These are phyloP conservation scores for Myxozyma udenii DNA, from an alignment of 805 yeast species.

Conservation along the genomic window DNA sequence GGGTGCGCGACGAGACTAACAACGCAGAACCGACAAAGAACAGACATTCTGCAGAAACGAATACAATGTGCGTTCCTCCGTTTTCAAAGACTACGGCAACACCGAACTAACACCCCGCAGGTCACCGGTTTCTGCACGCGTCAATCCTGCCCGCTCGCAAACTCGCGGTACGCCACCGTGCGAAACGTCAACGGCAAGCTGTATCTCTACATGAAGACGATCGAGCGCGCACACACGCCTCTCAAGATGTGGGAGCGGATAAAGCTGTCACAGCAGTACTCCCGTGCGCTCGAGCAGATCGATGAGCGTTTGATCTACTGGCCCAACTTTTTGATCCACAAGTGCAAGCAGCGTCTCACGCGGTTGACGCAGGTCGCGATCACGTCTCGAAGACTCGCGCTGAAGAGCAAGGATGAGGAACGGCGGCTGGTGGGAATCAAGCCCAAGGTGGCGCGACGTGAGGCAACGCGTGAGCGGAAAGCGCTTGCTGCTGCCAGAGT, in stretches of 20 bases:
- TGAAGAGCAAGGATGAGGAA: constrained; percentile 70
- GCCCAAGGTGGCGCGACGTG: constrained; percentile 93
- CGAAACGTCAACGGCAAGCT: constrained; percentile 74
- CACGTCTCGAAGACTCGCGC: constrained; percentile 87
- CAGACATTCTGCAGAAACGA: constrained; percentile 95
- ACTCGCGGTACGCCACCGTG: constrained; percentile 85
- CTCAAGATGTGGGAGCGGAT: constrained; percentile 93
- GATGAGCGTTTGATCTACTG: constrained; percentile 86
- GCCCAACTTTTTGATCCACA: constrained; percentile 87
- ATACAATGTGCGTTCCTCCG: constrained; percentile 57
- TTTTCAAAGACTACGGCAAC: too few species aligned
- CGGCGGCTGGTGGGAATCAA: constrained; percentile 89
- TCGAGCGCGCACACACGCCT: constrained; percentile 96
- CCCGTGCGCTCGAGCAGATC: constrained; percentile 81
- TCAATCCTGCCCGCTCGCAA: constrained; percentile 94
- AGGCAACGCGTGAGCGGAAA: constrained; percentile 89
- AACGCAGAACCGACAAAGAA: constrained; percentile 60
- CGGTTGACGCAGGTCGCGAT: constrained; percentile 93
- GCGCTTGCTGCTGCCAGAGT: constrained; percentile 95
- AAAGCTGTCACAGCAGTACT: constrained; percentile 82
- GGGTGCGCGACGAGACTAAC: neutral
- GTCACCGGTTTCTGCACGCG: constrained; percentile 87
- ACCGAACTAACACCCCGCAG: constrained; percentile 2
- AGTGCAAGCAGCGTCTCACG: constrained; percentile 94
- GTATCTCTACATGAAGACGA: constrained; percentile 91